Evolutionary conservation across 345 rosid species (phyloP), one percentile per base, ranked within the genome.

Genomic region (Rhodamnia argentea): DNA sequence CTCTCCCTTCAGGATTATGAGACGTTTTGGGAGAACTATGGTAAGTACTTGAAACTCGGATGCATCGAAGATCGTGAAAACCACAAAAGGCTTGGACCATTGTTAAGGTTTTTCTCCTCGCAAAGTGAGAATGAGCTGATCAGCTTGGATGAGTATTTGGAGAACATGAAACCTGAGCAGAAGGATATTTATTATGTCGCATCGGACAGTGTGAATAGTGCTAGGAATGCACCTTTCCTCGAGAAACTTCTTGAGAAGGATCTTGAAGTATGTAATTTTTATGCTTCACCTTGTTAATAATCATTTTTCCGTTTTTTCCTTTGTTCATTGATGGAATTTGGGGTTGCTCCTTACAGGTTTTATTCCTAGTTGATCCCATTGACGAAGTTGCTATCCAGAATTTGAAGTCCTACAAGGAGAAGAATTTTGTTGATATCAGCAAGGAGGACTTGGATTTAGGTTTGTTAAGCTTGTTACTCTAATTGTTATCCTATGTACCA

Each of bases 361-460:
- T 97, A 74, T 93, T 90, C 88, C 86, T 97, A 88, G 98, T 97
- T 27, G 99, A 97, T 89, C 97, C 99, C 83, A 96, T 97, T 23
- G 99, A 97, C 82, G 99, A 97, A 90, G 92, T 97, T 87, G 98
- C 99, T 13, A 85, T 97, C 89, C 99, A 97, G 91, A 96, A 91
- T 87, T 90, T 97, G 87, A 95, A 96, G 88, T 91, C 96, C 52
- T 97, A 95, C 94, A 96, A 97, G 92, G 98, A 97, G 87, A 97
- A 96, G 93, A 93, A 95, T 83, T 97, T 97, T 90, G 90, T 97
- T 50, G 99, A 97, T 89, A 95, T 97, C 88, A 95, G 97, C 96
- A 97, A 96, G 93, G 99, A 97, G 90, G 99, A 97, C 90, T 91
- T 97, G 88, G 99, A 97, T 89, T 82, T 97, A 89, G 99, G 99